Base-by-base conservation (phyloP, 2,329 filamentous ascomycete species). In the Aspergillus novoparasiticus region DNA sequence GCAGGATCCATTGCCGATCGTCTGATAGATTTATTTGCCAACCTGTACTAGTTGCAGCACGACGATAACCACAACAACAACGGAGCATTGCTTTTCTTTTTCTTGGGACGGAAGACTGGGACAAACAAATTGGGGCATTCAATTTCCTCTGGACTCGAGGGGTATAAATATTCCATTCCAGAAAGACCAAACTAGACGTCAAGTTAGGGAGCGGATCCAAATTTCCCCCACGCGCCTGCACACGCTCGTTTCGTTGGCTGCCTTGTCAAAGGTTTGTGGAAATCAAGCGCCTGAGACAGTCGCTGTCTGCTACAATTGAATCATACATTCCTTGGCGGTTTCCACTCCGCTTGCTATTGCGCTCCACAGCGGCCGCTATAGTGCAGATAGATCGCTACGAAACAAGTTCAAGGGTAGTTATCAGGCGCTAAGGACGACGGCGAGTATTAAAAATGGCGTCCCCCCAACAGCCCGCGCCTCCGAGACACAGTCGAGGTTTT, bases 401-500 rank as follows among this genome's bases (percentile, higher is more conserved):
- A 72, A 71, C 73, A 63, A 59, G 61, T 50, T 63, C 50, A 66
- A 69, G 66, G 69, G 69, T 72, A 70, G 67, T 71, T 74, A 69
- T 66, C 70, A 66, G 71, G 68, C 75, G 68, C 74, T 76, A 76
- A 73, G 59, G 48, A 48, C 57, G 55, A 58, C 61, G 55, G 58
- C 45, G 59, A 53, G 65, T 71, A 70, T 67, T 71, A 72, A 73
- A 73, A 66, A 77, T 77, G 75, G 73, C 69, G 41, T 59, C 68
- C 71, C 68, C 75, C 71, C 70, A 75, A 58, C 64, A 69, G 43
- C 58, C 67, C 60, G 57, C 68, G 56, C 65, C 72, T 68, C 69
- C 73, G 48, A 66, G 65, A 59, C 75, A 75, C 63, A 75, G 71
- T 71, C 77, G 79, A 66, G 80, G 79, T 66, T 80, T 85, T 72